A percentile compares a stretch with the other conserved stretches of the same genome.
These are phyloP conservation scores for Holtermannia corniformis DNA, from an alignment of 768 basidiomycete genomes.

Conservation along the genomic window DNA sequence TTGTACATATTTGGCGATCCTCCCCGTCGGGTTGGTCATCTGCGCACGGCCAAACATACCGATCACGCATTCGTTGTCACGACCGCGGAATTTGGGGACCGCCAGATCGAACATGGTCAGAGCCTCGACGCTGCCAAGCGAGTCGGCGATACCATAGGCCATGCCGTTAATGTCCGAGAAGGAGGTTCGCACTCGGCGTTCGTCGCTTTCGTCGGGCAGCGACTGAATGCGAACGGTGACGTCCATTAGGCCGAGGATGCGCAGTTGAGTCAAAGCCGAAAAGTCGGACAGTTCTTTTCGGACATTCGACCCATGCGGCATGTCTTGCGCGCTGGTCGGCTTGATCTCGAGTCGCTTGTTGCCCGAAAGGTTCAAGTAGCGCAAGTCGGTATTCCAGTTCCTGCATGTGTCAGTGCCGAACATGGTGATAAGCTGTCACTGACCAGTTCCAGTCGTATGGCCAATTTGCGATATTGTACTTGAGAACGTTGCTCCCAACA, in stretches of 20 bases:
- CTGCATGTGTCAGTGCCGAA: constrained; percentile 44
- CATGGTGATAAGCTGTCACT: constrained; percentile 22
- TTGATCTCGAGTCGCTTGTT: constrained; percentile 96
- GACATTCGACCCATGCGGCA: constrained; percentile 36
- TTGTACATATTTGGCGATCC: constrained; percentile 70
- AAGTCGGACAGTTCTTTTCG: constrained; percentile 64
- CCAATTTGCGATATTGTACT: constrained; percentile 97
- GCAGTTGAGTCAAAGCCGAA: constrained; percentile 69
- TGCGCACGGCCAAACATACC: constrained; percentile 86
- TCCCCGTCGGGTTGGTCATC: constrained; percentile 44
- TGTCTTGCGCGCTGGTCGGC: constrained; percentile 50
- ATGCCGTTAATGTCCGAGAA: constrained; percentile 77
- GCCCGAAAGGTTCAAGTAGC: constrained; percentile 91
- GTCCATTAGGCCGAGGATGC: constrained; percentile 94
- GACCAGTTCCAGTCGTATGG: constrained; percentile 99
- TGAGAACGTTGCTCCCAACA: constrained; percentile 83
- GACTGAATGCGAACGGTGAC: constrained; percentile 58
- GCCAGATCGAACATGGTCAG: constrained; percentile 89
- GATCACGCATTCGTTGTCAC: constrained; percentile 74
- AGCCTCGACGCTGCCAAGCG: constrained; percentile 63
- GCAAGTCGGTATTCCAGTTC: constrained; percentile 91
- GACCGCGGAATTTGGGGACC: constrained; percentile 68
- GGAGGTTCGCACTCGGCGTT: constrained; percentile 85
- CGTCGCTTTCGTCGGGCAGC: constrained; percentile 55
- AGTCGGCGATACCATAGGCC: constrained; percentile 94